A percentile compares a stretch with the other conserved stretches of the same genome.
These are phyloP conservation scores for Chlorencoelia australis DNA, from an alignment of 2,329 filamentous ascomycete genomes.

Conservation along the genomic window DNA sequence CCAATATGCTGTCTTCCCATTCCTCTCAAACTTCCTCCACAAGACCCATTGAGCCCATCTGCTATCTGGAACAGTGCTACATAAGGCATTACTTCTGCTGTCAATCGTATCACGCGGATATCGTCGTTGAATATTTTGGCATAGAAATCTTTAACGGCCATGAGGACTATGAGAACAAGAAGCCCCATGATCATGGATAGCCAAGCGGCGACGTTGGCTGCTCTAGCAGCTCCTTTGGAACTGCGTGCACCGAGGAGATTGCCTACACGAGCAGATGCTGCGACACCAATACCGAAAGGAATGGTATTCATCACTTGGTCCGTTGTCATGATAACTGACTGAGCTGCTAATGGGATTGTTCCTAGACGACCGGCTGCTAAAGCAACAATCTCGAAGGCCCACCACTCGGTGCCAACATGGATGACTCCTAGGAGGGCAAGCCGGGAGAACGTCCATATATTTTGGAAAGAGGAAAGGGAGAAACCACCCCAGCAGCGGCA, in stretches of 20 bases:
- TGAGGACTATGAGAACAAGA: constrained; percentile 55
- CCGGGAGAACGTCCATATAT: constrained; percentile 60
- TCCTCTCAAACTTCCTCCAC: constrained; percentile 68
- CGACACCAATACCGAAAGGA: constrained; percentile 78
- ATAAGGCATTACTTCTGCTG: constrained; percentile 70
- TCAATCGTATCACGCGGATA: constrained; percentile 57
- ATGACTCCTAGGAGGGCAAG: constrained; percentile 68
- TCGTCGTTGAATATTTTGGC: constrained; percentile 78
- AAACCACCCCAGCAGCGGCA: constrained; percentile 73
- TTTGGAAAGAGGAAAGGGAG: constrained; percentile 51
- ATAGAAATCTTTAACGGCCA: constrained; percentile 63
- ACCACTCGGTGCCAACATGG: constrained; percentile 87
- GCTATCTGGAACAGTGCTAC: constrained; percentile 87
- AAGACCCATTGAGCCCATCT: constrained; percentile 76
- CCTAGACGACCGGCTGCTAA: constrained; percentile 73
- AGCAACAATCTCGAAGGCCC: constrained; percentile 87
- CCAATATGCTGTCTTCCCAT: constrained; percentile 85
- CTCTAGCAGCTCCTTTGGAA: constrained; percentile 53
- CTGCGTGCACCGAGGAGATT: constrained; percentile 67
- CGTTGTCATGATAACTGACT: constrained; percentile 82
- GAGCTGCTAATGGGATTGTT: constrained; percentile 68
- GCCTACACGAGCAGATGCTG: constrained; percentile 66
- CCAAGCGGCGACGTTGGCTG: constrained; percentile 66
- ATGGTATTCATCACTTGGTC: constrained; percentile 74
- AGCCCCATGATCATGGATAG: constrained; percentile 61